Evolutionary conservation across 371 early-diverging fungal genomes (phyloP).

Genomic region (Syncephalastrum racemosum): DNA sequence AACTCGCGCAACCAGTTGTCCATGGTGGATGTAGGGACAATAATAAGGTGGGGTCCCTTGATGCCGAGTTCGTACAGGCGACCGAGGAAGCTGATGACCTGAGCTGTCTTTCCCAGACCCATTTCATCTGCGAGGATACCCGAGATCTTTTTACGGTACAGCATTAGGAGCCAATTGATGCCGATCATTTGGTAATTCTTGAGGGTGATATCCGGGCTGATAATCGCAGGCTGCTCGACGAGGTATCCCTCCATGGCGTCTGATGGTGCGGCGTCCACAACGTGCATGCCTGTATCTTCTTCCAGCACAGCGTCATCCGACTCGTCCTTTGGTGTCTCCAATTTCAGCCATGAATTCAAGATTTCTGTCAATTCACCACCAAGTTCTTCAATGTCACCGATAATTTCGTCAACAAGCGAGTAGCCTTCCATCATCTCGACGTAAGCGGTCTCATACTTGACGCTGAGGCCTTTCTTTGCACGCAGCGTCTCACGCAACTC

Average conservation of each 20-base stretch:
- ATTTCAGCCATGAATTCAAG: constrained; percentile 52
- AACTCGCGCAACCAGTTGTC: constrained; percentile 91
- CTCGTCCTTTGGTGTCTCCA: constrained; percentile 14
- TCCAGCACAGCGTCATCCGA: constrained; percentile 28
- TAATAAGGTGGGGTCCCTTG: constrained; percentile 76
- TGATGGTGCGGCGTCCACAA: constrained; percentile 11
- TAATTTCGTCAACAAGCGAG: constrained; percentile 71
- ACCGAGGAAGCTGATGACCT: constrained; percentile 87
- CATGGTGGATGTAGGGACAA: constrained; percentile 89
- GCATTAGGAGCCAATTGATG: constrained; percentile 87
- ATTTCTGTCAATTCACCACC: constrained; percentile 52
- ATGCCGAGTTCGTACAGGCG: constrained; percentile 59
- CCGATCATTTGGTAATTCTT: constrained; percentile 95
- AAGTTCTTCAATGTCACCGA: constrained; percentile 59
- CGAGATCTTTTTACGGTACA: constrained; percentile 77
- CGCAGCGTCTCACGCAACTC: constrained; percentile 54
- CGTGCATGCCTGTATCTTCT: constrained; percentile 29
- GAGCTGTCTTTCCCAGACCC: constrained; percentile 98
- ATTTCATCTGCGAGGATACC: constrained; percentile 95
- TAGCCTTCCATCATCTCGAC: constrained; percentile 70
- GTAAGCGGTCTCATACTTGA: constrained; percentile 60
- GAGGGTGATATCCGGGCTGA: constrained; percentile 60
- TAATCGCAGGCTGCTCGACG: constrained; percentile 53
- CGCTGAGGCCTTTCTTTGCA: constrained; percentile 56
- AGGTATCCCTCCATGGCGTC: constrained; percentile 51